Conservation (phyloP, 2,329 filamentous ascomycete species). For the Emergomyces pasteurianus region DNA sequence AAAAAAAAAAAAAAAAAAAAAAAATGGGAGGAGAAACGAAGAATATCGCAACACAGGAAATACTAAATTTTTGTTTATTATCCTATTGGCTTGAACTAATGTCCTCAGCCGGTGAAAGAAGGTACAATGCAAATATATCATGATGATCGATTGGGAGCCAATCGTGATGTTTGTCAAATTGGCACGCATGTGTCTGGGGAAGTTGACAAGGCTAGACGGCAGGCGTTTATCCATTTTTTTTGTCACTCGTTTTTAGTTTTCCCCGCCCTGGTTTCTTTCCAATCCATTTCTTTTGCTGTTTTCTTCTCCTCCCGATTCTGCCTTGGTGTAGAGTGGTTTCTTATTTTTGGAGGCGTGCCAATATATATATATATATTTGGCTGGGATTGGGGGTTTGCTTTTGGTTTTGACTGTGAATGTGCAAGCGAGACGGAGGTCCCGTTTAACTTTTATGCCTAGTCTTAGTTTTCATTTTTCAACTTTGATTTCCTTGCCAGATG, state of each 20-base stretch:
- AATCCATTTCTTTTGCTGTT: neutral
- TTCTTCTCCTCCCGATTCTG: neutral
- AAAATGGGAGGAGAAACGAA: neutral
- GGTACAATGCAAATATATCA: neutral
- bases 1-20: neutral
- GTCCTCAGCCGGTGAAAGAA: neutral
- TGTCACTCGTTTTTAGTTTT: neutral
- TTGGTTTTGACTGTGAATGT: neutral
- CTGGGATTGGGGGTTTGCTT: no score
- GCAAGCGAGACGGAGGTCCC: neutral
- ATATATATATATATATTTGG: no score
- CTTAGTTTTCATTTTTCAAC: no score
- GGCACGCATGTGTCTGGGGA: neutral
- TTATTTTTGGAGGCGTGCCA: neutral
- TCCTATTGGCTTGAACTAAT: neutral
- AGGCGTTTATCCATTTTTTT: neutral
- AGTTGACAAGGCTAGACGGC: neutral
- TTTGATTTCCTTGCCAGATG: neutral
- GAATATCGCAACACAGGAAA: neutral
- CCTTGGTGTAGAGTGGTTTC: neutral
- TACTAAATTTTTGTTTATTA: neutral
- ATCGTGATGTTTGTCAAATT: neutral
- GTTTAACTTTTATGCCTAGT: no score
- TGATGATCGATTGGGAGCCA: neutral
- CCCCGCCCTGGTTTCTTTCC: neutral